Percentiles rank a stretch among this genome's conserved stretches.
Evolutionary conservation across 2,329 filamentous ascomycete genomes (phyloP).

Genomic region (Botrytis galanthina): DNA sequence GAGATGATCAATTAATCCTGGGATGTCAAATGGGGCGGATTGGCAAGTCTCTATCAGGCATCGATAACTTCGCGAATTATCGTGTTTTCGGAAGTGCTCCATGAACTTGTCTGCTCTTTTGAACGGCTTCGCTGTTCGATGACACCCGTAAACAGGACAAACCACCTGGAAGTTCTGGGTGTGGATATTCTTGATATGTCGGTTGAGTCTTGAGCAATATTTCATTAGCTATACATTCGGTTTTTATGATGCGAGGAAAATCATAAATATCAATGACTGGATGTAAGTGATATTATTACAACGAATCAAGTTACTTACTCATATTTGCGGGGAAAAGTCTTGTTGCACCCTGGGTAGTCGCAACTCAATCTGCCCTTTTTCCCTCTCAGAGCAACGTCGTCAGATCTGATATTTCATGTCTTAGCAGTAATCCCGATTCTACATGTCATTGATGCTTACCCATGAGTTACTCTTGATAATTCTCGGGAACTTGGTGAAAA

Average conservation of each 20-base stretch:
- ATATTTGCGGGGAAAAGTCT: neutral
- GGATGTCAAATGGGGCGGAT: neutral
- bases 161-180: neutral
- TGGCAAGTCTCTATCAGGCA: neutral
- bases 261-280: no score
- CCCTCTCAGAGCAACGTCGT: neutral
- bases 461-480: neutral
- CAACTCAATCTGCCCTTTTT: neutral
- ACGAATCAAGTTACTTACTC: neutral
- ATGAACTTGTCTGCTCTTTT: neutral
- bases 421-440: neutral
- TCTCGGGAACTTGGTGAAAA: no score
- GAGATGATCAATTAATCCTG: neutral
- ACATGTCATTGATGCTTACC: neutral
- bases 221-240: neutral
- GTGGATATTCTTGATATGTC: neutral
- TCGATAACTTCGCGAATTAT: neutral
- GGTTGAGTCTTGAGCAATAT: neutral
- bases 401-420: neutral
- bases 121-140: neutral
- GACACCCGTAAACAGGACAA: neutral
- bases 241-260: neutral
- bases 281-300: neutral
- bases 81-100: neutral
- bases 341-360: neutral